A percentile compares a stretch with the other conserved stretches of the same genome.
Conservation (phyloP, 2,329 filamentous ascomycete species). For the Teratosphaeriaceae sp. region DNA sequence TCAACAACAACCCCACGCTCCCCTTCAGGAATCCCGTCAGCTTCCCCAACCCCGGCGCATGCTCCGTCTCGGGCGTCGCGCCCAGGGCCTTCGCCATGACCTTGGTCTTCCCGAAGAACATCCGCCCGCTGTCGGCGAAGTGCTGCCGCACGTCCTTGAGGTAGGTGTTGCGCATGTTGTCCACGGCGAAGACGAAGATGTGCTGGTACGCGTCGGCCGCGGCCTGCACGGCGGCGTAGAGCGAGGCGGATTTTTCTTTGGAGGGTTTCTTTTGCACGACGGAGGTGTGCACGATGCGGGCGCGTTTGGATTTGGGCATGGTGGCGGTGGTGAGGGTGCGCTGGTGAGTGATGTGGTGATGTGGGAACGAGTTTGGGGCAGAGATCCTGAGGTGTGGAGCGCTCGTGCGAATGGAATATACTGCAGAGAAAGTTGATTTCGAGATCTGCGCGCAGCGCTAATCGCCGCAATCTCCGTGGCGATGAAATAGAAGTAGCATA, state of each 20-base stretch:
- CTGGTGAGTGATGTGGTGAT: background rate
- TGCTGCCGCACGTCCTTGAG: slow-evolving; percentile 84
- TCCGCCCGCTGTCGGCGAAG: slow-evolving; percentile 70
- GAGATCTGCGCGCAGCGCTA: no score
- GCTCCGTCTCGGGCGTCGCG: slow-evolving; percentile 61
- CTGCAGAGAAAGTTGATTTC: no score
- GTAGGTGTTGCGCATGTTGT: slow-evolving; percentile 98
- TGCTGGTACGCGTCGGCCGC: slow-evolving; percentile 78
- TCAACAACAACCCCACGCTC: slow-evolving; percentile 85
- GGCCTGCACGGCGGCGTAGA: slow-evolving; percentile 84
- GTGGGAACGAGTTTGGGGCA: background rate
- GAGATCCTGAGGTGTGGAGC: background rate
- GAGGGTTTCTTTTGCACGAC: slow-evolving; percentile 83
- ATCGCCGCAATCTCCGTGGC: no score
- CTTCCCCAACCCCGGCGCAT: slow-evolving; percentile 67
- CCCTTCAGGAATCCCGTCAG: slow-evolving; percentile 67
- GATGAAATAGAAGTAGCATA: no score
- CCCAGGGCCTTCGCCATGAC: slow-evolving; percentile 96
- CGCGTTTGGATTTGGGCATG: slow-evolving; percentile 97
- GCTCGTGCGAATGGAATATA: no score
- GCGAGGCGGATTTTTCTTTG: slow-evolving; percentile 78
- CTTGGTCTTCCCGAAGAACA: slow-evolving; percentile 99
- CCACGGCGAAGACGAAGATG: slow-evolving; percentile 87
- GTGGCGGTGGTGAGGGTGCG: slow-evolving; percentile 25
- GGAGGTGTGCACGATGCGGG: slow-evolving; percentile 81